Evolutionary conservation across 768 basidiomycete species (phyloP), one percentile per base, ranked within the genome.

Genomic region (Boletus vinaceobasis): DNA sequence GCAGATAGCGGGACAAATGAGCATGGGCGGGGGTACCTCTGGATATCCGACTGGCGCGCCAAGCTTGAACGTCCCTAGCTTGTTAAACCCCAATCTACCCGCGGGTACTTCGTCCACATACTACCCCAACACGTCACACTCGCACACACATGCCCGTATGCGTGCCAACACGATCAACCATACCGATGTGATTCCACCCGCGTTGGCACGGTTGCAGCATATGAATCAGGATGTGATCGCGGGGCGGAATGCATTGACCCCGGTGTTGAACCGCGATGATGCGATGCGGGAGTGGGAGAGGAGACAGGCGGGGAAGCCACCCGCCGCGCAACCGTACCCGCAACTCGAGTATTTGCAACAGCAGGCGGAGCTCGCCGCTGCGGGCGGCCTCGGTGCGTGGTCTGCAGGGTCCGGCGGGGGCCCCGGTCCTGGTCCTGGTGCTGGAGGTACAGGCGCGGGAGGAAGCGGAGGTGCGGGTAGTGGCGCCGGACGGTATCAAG

Each of bases 251-350:
- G 88, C 91, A 21, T 70, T 97, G 70, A 97, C 93, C 14, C 96
- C 96, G 3, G 94, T 97, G 31, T 73, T 98, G 60, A 95, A 96
- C 63, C 81, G 96, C 49, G 96, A 98, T 60, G 96, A 99, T 59
- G 88, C 91, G 42, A 88, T 93, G 77, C 83, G 88, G 40, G 96
- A 98, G 73, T 98, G 96, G 96, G 97, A 98, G 72, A 74, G 93
- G 60, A 76, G 94, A 57, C 90, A 93, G 66, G 74, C 85, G 11
- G 90, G 87, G 17, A 88, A 87, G 63, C 78, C 82, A 1, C 72
- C 76, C 13, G 83, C 83, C n/a, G 81, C 84, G 15, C 84, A 87
- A 65, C 86, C 87, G 26, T 93, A 95, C 64, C 93, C 90, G 7
- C 93, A 94, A 65, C 78, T 98, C 33, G 94, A 96, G 68, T 91